A percentile compares a stretch with the other conserved stretches of the same genome.
Conservation (phyloP, 345 rosid genomes). For the Eutrema yunnanense region DNA sequence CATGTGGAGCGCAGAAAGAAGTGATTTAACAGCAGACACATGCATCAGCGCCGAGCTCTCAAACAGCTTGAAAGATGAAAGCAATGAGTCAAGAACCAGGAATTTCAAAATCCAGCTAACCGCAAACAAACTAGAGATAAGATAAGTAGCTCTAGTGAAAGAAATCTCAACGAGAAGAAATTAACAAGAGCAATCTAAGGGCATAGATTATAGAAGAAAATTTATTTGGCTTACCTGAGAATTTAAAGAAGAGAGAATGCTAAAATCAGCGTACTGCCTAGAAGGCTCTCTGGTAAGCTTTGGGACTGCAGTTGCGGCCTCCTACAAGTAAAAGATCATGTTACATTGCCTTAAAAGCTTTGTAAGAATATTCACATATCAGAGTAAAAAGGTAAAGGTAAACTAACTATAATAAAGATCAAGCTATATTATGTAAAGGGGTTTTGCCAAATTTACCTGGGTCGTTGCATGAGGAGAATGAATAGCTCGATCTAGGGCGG, state of each 20-base stretch:
- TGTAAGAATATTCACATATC: neutral
- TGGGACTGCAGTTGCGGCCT: constrained; percentile 63
- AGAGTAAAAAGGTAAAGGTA: neutral
- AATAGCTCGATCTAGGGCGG: constrained; percentile 87
- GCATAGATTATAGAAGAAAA: neutral
- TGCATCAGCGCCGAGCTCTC: constrained; percentile 99
- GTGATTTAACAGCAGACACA: constrained; percentile 91
- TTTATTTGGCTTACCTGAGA: constrained; percentile 60
- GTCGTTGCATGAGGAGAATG: constrained; percentile 96
- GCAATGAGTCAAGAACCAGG: constrained; percentile 34
- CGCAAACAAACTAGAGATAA: constrained; percentile 4
- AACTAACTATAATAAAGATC: constrained; percentile 5
- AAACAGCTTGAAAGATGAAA: constrained; percentile 61
- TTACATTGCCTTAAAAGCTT: neutral
- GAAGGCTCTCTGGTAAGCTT: constrained; percentile 74
- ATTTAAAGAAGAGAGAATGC: constrained; percentile 86
- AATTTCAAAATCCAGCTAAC: constrained; percentile 7
- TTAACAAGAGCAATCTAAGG: neutral
- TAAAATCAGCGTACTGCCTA: constrained; percentile 77
- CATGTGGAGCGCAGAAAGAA: constrained; percentile 80
- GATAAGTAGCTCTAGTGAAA: neutral
- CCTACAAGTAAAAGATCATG: constrained; percentile 43
- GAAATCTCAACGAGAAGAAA: neutral
- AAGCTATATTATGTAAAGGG: constrained; percentile 1
- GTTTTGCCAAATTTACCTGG: constrained; percentile 50